Evolutionary conservation across 1,284 basidiomycete species (phyloP), one percentile per base, ranked within the genome.

Genomic region (Lentinula novae-zelandiae): DNA sequence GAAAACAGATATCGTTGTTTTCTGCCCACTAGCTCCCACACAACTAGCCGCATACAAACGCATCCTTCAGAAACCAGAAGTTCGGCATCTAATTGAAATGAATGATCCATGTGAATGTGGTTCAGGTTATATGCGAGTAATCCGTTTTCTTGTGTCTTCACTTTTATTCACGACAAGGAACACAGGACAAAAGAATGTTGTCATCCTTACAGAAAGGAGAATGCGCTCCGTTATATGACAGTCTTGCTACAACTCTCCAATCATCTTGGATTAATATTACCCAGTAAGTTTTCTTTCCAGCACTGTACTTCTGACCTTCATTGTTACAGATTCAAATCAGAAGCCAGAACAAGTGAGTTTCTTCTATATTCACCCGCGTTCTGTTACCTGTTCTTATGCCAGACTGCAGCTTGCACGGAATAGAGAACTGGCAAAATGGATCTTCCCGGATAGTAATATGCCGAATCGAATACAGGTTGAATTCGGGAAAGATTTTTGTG

Each of bases 1-100:
- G 64, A 96, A 96, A 76, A 83, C 80, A 0, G 93, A 96, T 67
- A 80, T 92, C 68, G 88, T 95, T n/a, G 91, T 95, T 5, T 94
- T 95, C 69, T 96, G 93, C 69, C 92, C 92, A 15, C 74, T 96
- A 52, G 89, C 90, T 0, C 62, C 74, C 0, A 79, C 75, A 40
- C 93, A 95, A 71, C 81, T 85, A 20, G 68, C 72, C 10, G 88
- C 86, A 0, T 95, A 96, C 73, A 88, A 84, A 65, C 79, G 82
- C 2, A 80, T 95, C 20, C 73, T 95, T 20, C 72, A 73, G 9
- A 83, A 81, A 66, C 75, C 79, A 1, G 78, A 82, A 10, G 82
- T 94, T 9, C 83, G 88, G 65, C 83, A 87, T 59, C 76, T 95
- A 62, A 72, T 90, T 38, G 77, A 76, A 31, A 85, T 87, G 68